Base-by-base conservation (phyloP, 768 basidiomycete species). In the Leccinellum luteum region DNA sequence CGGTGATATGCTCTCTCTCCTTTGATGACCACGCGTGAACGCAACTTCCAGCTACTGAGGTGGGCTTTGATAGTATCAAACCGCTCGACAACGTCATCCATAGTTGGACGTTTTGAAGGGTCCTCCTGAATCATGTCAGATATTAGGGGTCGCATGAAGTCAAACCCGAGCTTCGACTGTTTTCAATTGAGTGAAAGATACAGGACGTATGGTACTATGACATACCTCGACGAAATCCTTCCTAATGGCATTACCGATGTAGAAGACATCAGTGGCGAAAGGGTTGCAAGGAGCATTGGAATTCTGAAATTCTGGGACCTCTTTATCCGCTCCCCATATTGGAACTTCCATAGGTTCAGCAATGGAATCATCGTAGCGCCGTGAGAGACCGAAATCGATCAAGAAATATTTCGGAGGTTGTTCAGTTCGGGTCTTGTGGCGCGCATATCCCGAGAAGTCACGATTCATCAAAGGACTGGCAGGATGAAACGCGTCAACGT, bases 121-220 rank as follows among this genome's bases (percentile, higher is more conserved):
- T 78, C 73, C 1, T 63, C 56, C 12, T 73, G 69, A 1, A 71
- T 62, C 79, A 81, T 79, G 7, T 73, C 74, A 0, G 59, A 47
- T 9, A 78, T 57, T 3, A 78, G 62, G 0, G 68, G 65, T 41
- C 52, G 30, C 66, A 79, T 64, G 47, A 78, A 78, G 1, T 66
- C 60, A 30, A 75, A 56, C 0, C 61, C 61, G 2, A 25, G 21
- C 12, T 51, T 58, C 3, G 30, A 30, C 61, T 57, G 23, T 19
- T 4, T 1, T 35, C n/a, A n/a, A n/a, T 2, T 38, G 1, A 38
- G 17, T 15, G 14, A 10, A 6, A 1, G n/a, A 7, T 38, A n/a
- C 7, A 4, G 3, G 35, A 7, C 5, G 15, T 14, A 38, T 17
- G 17, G 6, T 10, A 5, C 3, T 31, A 38, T 15, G 17, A 38